Evolutionary conservation across 495 filamentous ascomycete species (phyloP).

Genomic region (Alectoria sarmentosa): DNA sequence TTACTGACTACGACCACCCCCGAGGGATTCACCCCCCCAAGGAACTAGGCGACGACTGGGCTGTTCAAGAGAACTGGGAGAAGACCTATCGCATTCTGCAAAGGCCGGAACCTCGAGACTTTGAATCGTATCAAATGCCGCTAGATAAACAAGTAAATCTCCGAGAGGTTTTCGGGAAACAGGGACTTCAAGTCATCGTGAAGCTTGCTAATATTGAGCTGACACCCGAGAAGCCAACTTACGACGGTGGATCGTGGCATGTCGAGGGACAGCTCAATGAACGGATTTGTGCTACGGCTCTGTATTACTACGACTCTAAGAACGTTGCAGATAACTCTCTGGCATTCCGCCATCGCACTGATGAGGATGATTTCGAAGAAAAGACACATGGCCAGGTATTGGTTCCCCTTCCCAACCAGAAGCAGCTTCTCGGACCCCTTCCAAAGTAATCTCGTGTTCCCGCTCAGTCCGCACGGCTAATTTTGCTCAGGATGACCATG

Average conservation of each 20-base stretch:
- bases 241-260: conserved; percentile 45
- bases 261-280: conserved; percentile 44
- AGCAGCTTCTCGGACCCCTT: background rate
- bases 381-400: conserved; percentile 5
- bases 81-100: conserved; percentile 23
- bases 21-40: conserved; percentile 6
- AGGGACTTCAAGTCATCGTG: conserved; percentile 53
- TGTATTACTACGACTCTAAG: conserved; percentile 55
- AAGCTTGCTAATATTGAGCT: conserved; percentile 57
- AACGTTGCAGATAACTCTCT: conserved; percentile 53
- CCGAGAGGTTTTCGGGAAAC: conserved; percentile 24
- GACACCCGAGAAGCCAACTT: conserved; percentile 47
- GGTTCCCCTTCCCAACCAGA: background rate
- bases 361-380: conserved; percentile 1
- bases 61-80: conserved; percentile 15
- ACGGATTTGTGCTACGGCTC: conserved; percentile 42
- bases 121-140: conserved; percentile 19
- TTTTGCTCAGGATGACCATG: conserved; percentile 20
- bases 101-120: conserved; percentile 34
- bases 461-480: background rate
- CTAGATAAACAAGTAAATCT: conserved; percentile 24
- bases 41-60: conserved; percentile 22
- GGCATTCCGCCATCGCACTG: conserved; percentile 40
- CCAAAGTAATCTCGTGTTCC: background rate
- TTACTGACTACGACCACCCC: conserved; percentile 10